phyloP scores from a whole-genome alignment of 2,329 filamentous ascomycete genomes.

The Xylaria multiplex region DNA sequence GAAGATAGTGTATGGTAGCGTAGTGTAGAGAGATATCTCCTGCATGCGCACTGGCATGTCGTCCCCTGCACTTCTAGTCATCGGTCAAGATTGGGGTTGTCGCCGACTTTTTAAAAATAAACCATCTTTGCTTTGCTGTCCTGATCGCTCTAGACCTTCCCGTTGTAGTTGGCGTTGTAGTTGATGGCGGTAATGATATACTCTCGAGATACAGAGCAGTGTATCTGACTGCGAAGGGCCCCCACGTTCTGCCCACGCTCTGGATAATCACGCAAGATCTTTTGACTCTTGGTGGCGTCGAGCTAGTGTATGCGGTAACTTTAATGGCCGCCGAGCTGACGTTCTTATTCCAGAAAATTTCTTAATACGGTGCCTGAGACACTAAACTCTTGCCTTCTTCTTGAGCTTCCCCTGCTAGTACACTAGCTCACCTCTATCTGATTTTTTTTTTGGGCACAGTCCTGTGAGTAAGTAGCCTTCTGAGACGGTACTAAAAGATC shows the following conservation, averaged over 20 bases:
- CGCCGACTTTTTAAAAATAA: background rate
- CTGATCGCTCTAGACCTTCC: conserved; percentile 30
- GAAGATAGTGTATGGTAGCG: background rate
- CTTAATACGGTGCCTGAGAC: background rate
- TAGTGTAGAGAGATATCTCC: conserved; percentile 7
- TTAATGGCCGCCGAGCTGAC: conserved; percentile 1
- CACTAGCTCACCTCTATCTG: background rate
- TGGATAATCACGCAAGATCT: conserved; percentile 27
- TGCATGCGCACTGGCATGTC: conserved; percentile 6
- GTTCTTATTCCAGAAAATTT: background rate
- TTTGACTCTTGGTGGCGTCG: background rate
- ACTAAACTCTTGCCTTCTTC: background rate
- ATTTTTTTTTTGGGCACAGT: too few species aligned
- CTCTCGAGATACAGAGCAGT: conserved; percentile 4
- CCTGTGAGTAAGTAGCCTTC: too few species aligned
- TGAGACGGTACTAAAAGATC: background rate
- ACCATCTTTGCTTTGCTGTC: conserved; percentile 1
- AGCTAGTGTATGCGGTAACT: background rate
- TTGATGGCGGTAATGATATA: conserved; percentile 19
- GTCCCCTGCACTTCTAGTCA: conserved; percentile 6
- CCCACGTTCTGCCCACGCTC: conserved; percentile 20
- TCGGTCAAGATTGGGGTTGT: conserved; percentile 1
- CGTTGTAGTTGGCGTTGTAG: conserved; percentile 30
- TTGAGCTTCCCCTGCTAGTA: background rate
- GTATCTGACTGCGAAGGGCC: conserved; percentile 28